Conservation (phyloP, 1,284 basidiomycete genomes). For the Cryptococcus sp. region DNA sequence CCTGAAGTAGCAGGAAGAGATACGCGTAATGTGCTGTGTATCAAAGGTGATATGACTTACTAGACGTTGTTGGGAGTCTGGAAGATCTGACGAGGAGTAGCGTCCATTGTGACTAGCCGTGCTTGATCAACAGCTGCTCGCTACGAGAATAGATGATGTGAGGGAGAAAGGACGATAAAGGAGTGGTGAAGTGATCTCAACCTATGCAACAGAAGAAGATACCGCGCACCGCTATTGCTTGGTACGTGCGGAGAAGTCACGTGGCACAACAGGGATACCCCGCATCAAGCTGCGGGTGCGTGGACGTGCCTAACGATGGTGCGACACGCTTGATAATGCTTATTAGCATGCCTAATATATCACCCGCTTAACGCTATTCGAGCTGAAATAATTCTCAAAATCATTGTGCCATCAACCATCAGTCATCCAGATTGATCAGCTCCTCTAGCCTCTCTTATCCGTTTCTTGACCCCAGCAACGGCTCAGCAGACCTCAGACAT, state of each 20-base stretch:
- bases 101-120: conserved; percentile 41
- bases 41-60: conserved; percentile 27
- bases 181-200: no score
- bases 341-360: no score
- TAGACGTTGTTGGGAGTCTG: conserved; percentile 52
- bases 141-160: no score
- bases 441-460: not conserved
- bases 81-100: conserved; percentile 50
- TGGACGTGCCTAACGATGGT: no score
- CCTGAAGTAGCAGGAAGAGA: not conserved
- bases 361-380: no score
- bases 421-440: not conserved
- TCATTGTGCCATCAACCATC: not conserved
- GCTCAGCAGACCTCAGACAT: not conserved
- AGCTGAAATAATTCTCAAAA: not conserved
- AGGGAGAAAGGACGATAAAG: no score
- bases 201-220: no score
- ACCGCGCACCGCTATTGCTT: no score
- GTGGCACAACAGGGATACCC: no score
- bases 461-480: not conserved
- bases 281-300: no score
- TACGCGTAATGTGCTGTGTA: not conserved
- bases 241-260: no score
- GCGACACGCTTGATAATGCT: no score
- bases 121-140: not conserved